These are phyloP conservation scores for Heritiera fomes DNA, from an alignment of 345 rosid species.

Conservation along the genomic window DNA sequence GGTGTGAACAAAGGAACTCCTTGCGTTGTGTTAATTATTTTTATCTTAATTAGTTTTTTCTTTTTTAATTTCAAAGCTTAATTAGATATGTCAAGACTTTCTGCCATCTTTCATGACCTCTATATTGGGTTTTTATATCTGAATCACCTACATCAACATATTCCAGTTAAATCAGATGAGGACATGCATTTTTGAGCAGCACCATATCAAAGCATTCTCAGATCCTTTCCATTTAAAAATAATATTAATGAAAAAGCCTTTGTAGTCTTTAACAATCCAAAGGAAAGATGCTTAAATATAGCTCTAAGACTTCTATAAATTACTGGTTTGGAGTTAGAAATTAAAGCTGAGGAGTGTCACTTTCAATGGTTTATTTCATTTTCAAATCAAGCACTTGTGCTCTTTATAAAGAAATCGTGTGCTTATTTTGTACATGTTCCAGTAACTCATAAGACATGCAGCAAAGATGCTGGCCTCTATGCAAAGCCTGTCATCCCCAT, in stretches of 20 bases:
- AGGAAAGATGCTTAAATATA: neutral
- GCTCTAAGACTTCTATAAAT: neutral
- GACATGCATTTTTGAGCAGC: neutral
- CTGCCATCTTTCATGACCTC: neutral
- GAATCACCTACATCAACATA: neutral
- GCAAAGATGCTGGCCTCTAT: neutral
- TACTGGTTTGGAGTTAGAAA: neutral
- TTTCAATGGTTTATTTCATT: no score
- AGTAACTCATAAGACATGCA: neutral
- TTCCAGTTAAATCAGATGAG: neutral
- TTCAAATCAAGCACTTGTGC: neutral
- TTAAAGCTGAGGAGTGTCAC: neutral
- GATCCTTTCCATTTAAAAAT: neutral
- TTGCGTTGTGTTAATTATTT: constrained; percentile 1
- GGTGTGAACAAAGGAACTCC: constrained; percentile 37
- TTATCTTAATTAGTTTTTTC: neutral
- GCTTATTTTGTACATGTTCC: neutral
- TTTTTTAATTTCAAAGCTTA: neutral
- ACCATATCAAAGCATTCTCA: neutral
- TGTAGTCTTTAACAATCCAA: neutral
- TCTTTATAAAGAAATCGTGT: neutral
- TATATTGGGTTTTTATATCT: neutral
- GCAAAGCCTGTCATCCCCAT: neutral
- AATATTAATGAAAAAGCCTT: neutral
- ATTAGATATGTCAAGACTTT: neutral